A percentile compares a stretch with the other conserved stretches of the same genome.
Conservation (phyloP, 148 eudicot genomes). For the Selenicereus undatus region DNA sequence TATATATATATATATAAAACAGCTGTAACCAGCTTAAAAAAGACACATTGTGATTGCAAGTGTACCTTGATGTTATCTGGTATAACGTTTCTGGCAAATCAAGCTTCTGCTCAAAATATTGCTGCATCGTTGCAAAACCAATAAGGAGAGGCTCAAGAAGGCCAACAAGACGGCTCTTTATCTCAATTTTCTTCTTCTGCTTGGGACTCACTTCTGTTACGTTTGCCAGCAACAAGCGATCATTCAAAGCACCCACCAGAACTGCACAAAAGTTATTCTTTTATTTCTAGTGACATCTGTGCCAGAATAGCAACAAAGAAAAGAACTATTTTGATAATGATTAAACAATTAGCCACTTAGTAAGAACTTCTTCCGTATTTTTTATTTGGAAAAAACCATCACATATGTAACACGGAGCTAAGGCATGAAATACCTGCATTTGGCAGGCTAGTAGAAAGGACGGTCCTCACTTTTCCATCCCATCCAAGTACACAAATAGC, state of each 20-base stretch:
- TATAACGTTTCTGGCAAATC: constrained; percentile 87
- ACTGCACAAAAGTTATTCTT: constrained; percentile 46
- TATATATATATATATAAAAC: no score
- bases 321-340: background rate
- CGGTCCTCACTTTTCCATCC: constrained; percentile 96
- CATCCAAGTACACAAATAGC: constrained; percentile 86
- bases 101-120: constrained; percentile 90
- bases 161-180: constrained; percentile 90
- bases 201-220: constrained; percentile 83
- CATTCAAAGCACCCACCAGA: constrained; percentile 90
- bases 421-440: constrained; percentile 60
- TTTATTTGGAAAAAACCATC: background rate
- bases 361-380: background rate
- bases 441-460: constrained; percentile 77
- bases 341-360: background rate
- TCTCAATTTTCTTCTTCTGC: constrained; percentile 83
- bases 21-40: background rate
- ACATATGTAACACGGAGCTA: background rate
- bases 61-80: constrained; percentile 94
- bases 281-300: background rate
- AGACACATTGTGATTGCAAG: constrained; percentile 9
- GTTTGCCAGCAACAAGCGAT: constrained; percentile 84
- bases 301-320: constrained; percentile 9
- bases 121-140: constrained; percentile 95
- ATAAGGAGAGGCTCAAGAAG: constrained; percentile 98